Evolutionary conservation across 768 basidiomycete genomes (phyloP), one percentile per base, ranked within the genome.

Genomic region (Pulveroboletus ravenelii): DNA sequence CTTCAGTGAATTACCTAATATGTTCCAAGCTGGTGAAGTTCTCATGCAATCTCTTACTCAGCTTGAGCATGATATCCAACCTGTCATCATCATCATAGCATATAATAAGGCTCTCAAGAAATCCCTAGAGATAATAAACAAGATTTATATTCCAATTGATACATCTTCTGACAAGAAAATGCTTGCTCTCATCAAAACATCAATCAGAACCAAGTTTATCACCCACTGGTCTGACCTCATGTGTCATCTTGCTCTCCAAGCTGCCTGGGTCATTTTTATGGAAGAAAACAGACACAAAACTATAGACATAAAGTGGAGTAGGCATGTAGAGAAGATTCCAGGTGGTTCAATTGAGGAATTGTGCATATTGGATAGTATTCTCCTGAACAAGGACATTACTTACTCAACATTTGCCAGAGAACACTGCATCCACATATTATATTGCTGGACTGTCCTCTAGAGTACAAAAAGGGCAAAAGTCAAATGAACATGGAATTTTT

Each of bases 401-500:
- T 95, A 98, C 94, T 95, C 10, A 85, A 89, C 59, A 99, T 99
- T 96, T 76, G 94, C 48, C 70, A 96, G 50, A 76, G 92, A 57
- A 98, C 97, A 66, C 80, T 76, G 53, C 89, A 91, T 57, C 96
- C 95, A 3, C 73, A 93, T 12, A 88, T 99, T 43, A 73, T 98
- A 20, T 70, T 98, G 36, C 73, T 98, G 36, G 93, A 96, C 68
- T 98, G 94, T 68, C 93, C 94, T 10, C 72, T 97, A 50, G 95
- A 98, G 73, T 98, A 99, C 75, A 99, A 98, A 75, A 98, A 98
- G 77, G 95, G 95, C 25, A 95, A 98, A 75, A 84, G 80, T 50
- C 96, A 99, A 72, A 98, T 95, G 53, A 96, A 97, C 67, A 98
- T 98, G 78, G 95, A 97, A 72, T 93, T 98, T 58, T 85, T 85